Conservation (phyloP, 768 basidiomycete genomes). For the Scleroderma bovista region DNA sequence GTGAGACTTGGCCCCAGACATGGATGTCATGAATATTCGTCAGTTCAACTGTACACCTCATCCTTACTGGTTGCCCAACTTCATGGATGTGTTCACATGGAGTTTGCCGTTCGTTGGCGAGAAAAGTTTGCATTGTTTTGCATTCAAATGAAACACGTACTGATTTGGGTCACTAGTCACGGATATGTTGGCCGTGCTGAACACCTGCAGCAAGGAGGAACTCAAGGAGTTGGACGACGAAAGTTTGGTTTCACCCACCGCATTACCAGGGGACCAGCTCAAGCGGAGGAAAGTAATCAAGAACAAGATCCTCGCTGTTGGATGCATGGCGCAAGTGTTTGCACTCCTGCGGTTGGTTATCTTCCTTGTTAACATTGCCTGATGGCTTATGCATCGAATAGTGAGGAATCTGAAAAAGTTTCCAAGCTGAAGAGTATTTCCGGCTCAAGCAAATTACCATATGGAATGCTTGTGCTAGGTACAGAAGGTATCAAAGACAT, state of each 20-base stretch:
- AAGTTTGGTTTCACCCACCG: slow-evolving; percentile 31
- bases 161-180: slow-evolving; percentile 55
- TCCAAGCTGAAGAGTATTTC: slow-evolving; percentile 93
- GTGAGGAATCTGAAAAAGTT: slow-evolving; percentile 96
- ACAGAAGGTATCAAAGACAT: slow-evolving; percentile 94
- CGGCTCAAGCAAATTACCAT: slow-evolving; percentile 73
- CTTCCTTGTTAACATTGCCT: not conserved
- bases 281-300: slow-evolving; percentile 92
- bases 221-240: slow-evolving; percentile 72
- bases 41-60: slow-evolving; percentile 98
- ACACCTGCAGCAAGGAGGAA: slow-evolving; percentile 95
- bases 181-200: slow-evolving; percentile 95
- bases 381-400: slow-evolving; percentile 22
- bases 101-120: slow-evolving; percentile 96
- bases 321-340: slow-evolving; percentile 94
- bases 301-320: slow-evolving; percentile 98
- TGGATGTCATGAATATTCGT: slow-evolving; percentile 85
- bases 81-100: slow-evolving; percentile 99
- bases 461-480: slow-evolving; percentile 78
- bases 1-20: slow-evolving; percentile 17
- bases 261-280: slow-evolving; percentile 40
- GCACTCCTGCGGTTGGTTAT: slow-evolving; percentile 83
- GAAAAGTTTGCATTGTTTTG: slow-evolving; percentile 65
- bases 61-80: slow-evolving; percentile 97
- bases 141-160: not conserved